phyloP scores from a whole-genome alignment of 129 eudicot genomes.

The Silybum marianum region DNA sequence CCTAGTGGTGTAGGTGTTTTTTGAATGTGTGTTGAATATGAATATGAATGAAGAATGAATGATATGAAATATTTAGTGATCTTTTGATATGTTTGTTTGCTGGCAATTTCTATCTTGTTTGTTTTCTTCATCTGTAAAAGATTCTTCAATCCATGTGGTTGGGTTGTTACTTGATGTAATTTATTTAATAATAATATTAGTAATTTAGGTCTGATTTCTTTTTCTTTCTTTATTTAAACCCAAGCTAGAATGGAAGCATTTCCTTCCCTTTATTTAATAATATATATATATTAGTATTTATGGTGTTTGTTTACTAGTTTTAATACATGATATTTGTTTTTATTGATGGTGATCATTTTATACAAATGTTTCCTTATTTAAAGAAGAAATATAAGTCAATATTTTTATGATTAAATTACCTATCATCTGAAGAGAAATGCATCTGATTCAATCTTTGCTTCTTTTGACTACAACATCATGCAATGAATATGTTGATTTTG shows the following conservation, averaged over 20 bases:
- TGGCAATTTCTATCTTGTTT: background rate
- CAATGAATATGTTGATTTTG: background rate
- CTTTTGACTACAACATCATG: background rate
- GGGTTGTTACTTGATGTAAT: background rate
- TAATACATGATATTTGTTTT: too few relatives aligned
- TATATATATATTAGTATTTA: too few relatives aligned
- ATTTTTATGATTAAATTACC: too few relatives aligned
- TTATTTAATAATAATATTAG: too few relatives aligned
- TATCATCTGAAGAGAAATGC: too few relatives aligned
- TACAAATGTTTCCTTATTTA: too few relatives aligned
- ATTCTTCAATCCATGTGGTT: background rate
- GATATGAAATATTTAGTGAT: background rate
- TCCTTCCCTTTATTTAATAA: too few relatives aligned
- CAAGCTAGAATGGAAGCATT: too few relatives aligned
- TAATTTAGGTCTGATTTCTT: too few relatives aligned
- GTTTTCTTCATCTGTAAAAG: background rate
- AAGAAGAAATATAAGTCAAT: too few relatives aligned
- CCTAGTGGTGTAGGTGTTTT: conserved; percentile 4
- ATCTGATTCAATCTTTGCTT: background rate
- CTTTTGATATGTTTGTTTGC: background rate
- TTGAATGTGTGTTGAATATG: background rate
- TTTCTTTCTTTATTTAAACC: background rate
- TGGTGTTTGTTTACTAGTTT: too few relatives aligned
- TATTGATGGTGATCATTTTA: too few relatives aligned
- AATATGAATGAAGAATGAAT: background rate